Evolutionary conservation across 345 rosid species (phyloP).

Genomic region (Gossypium stocksii): DNA sequence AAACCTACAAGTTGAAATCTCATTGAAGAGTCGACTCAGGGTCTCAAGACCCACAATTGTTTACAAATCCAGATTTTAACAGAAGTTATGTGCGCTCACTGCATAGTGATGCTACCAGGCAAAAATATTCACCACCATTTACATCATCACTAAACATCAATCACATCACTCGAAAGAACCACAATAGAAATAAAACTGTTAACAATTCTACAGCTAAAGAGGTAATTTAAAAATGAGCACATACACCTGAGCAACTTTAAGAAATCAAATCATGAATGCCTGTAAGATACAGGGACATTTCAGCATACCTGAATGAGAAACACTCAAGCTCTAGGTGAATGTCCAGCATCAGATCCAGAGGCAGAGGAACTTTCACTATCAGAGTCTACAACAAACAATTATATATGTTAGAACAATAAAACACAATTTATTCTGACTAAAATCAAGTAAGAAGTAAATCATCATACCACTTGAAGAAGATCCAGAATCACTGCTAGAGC

Average conservation of each 20-base stretch:
- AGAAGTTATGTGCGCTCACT: background rate
- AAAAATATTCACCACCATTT: background rate
- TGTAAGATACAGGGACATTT: background rate
- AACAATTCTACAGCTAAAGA: background rate
- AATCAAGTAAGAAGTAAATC: background rate
- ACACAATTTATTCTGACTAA: background rate
- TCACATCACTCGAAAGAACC: background rate
- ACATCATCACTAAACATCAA: background rate
- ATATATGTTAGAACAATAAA: conserved; percentile 11
- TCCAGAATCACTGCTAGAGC: conserved; percentile 94
- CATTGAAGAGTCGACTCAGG: background rate
- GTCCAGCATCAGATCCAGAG: conserved; percentile 72
- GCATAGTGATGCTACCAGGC: background rate
- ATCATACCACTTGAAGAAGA: conserved; percentile 91
- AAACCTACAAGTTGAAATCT: background rate
- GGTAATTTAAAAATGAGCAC: background rate
- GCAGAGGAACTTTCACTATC: conserved; percentile 90
- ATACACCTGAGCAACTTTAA: background rate
- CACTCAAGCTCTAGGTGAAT: conserved; percentile 3
- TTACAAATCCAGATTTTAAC: background rate
- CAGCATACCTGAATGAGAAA: conserved; percentile 6
- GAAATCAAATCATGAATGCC: background rate
- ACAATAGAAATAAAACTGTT: background rate
- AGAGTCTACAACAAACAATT: conserved; percentile 54
- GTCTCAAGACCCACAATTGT: background rate